Percentiles rank a stretch among this genome's conserved stretches.
Conservation (phyloP, 805 yeast species). For the Yamadazyma paraphyllophila region DNA sequence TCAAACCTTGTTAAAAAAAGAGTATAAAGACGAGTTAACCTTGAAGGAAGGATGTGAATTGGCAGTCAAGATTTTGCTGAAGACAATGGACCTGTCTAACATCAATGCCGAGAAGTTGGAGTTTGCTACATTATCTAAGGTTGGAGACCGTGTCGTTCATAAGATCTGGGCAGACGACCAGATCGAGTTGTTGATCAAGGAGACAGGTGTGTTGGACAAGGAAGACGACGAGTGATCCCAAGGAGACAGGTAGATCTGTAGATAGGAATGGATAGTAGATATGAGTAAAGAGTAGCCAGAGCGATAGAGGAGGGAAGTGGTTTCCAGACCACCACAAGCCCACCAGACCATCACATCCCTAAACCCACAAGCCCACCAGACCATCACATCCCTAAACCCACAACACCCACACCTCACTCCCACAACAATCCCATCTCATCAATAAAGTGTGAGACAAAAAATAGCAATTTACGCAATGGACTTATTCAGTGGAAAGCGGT, state of each 20-base stretch:
- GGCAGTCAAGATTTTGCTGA: slow-evolving; percentile 87
- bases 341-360: no score
- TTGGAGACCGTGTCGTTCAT: slow-evolving; percentile 54
- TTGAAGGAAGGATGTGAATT: slow-evolving; percentile 77
- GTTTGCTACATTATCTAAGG: slow-evolving; percentile 67
- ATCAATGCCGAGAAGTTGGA: slow-evolving; percentile 89
- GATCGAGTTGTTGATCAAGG: slow-evolving; percentile 69
- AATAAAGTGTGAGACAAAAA: no score
- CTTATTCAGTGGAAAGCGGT: slow-evolving; percentile 9
- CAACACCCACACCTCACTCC: no score
- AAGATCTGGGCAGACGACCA: slow-evolving; percentile 80
- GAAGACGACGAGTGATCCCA: slow-evolving; percentile 26
- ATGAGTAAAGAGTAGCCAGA: no score
- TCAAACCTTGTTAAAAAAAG: slow-evolving; percentile 92
- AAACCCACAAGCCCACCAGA: no score
- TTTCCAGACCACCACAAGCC: no score
- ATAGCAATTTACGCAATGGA: slow-evolving; percentile 10
- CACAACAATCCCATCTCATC: no score
- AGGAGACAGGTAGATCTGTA: not conserved
- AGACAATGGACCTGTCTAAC: slow-evolving; percentile 88
- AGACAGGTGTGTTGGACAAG: slow-evolving; percentile 62
- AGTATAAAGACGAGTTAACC: slow-evolving; percentile 77
- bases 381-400: no score
- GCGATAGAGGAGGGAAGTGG: no score
- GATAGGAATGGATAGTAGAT: not conserved